These are phyloP conservation scores for Fragaria nilgerrensis DNA, from an alignment of 306 rosid genomes.

Conservation along the genomic window DNA sequence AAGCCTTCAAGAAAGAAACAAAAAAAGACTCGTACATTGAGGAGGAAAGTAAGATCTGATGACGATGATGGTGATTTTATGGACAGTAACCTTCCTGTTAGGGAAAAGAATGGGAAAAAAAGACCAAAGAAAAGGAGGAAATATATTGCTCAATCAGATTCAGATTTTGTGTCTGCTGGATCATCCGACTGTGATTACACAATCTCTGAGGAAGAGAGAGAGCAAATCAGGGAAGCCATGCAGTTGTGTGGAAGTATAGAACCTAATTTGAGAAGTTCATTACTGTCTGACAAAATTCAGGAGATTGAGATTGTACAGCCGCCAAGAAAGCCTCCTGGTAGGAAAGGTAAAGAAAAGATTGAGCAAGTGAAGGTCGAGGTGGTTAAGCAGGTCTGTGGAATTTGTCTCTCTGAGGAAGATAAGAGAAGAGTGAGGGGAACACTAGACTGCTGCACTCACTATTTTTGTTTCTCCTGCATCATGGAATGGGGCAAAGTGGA, in stretches of 20 bases:
- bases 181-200: slow-evolving; percentile 71
- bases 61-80: slow-evolving; percentile 41
- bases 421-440: slow-evolving; percentile 88
- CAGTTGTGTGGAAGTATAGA: slow-evolving; percentile 48
- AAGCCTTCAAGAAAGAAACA: slow-evolving; percentile 58
- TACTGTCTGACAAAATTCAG: slow-evolving; percentile 33
- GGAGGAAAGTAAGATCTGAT: slow-evolving; percentile 38
- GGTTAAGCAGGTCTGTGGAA: slow-evolving; percentile 85
- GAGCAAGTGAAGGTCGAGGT: slow-evolving; percentile 59
- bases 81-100: slow-evolving; percentile 31
- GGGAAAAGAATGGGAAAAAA: slow-evolving; percentile 36
- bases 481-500: slow-evolving; percentile 99
- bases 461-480: slow-evolving; percentile 86
- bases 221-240: slow-evolving; percentile 87
- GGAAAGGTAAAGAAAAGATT: slow-evolving; percentile 87
- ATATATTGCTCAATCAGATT: slow-evolving; percentile 36
- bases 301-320: slow-evolving; percentile 34
- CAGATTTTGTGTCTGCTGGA: slow-evolving; percentile 54
- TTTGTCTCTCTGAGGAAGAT: slow-evolving; percentile 93
- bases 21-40: slow-evolving; percentile 41
- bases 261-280: slow-evolving; percentile 52
- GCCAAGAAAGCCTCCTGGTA: slow-evolving; percentile 51
- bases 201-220: slow-evolving; percentile 98
- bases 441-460: slow-evolving; percentile 87
- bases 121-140: slow-evolving; percentile 41